Evolutionary conservation across 495 filamentous ascomycete genomes (phyloP), one percentile per base, ranked within the genome.

Genomic region (Neurospora sp.): DNA sequence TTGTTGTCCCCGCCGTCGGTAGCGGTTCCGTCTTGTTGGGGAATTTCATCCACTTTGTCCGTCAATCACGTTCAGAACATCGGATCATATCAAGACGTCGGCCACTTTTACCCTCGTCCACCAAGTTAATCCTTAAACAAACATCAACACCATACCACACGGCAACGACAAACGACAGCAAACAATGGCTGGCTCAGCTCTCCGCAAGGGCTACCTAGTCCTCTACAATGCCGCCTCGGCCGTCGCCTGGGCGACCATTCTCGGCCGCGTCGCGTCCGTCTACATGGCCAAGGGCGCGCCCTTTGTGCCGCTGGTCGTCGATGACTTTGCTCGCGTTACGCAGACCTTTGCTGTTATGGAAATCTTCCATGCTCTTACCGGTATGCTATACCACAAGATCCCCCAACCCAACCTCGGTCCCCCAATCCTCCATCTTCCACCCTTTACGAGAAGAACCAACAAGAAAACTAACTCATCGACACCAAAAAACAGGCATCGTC

Each of bases 281-380:
- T 70, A 83, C 40, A 73, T 72, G 16, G 70, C 54, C 62, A 72
- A 72, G 62, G 78, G 80, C 23, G 72, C 80, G 7, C 38, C 70
- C 39, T 71, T 78, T 72, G 83, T 84, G 18, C 82, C 90, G 46
- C 79, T 87, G 14, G 83, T 85, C 20, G 84, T 88, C 37, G 90
- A 90, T 74, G 84, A 89, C 35, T 93, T 92, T 75, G 88, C 91
- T 62, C 89, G 90, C 74, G 89, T 88, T 85, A 94, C 92, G 39
- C 96, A 99, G 84, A 95, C 92, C 0, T 82, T 93, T 72, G 95
- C 95, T 1, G 77, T 90, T 14, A 84, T 97, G 77, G 96, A 99
- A 83, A 85, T 98, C 38, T 76, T 93, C 71, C 96, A 99, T 84
- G 90, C 93, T 40, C 78, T 88, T 1, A 79, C 90, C 69, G 92